Conservation (phyloP, 768 basidiomycete genomes). For the Tulasnella sp. region DNA sequence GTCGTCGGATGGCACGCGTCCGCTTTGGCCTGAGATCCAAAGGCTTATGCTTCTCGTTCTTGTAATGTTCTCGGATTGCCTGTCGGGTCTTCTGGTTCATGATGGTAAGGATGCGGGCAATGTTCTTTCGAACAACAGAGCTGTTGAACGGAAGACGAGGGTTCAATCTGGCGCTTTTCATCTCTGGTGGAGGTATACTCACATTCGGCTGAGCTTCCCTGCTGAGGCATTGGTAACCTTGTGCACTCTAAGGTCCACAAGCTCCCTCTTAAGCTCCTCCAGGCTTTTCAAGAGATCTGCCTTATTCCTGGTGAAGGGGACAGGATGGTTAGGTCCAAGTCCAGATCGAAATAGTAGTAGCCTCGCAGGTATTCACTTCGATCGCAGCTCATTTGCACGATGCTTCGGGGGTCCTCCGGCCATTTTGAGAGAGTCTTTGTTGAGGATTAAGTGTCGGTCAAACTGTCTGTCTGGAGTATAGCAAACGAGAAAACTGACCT, state of each 20-base stretch:
- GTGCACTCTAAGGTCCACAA: slow-evolving; percentile 89
- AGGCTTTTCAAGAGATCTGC: slow-evolving; percentile 95
- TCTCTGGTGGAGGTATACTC: slow-evolving; percentile 36
- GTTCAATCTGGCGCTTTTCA: background rate
- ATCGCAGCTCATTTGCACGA: slow-evolving; percentile 94
- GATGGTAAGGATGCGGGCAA: slow-evolving; percentile 96
- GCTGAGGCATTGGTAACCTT: slow-evolving; percentile 96
- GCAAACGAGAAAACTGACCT: background rate
- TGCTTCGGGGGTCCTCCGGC: slow-evolving; percentile 63
- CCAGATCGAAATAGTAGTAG: background rate
- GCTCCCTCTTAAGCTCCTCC: slow-evolving; percentile 90
- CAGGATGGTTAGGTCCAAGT: background rate
- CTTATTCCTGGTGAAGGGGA: slow-evolving; percentile 64
- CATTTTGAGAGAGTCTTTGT: slow-evolving; percentile 48
- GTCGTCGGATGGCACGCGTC: slow-evolving; percentile 96
- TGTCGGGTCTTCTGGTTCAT: slow-evolving; percentile 98
- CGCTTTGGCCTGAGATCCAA: slow-evolving; percentile 97
- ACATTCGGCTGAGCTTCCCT: slow-evolving; percentile 98
- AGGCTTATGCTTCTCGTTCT: slow-evolving; percentile 91
- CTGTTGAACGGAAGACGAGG: slow-evolving; percentile 44
- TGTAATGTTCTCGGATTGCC: slow-evolving; percentile 97
- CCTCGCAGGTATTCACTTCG: slow-evolving; percentile 62
- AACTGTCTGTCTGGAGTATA: background rate
- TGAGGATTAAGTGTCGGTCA: background rate
- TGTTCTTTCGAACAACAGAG: slow-evolving; percentile 94